Evolutionary conservation across 2,329 filamentous ascomycete genomes (phyloP).

Genomic region (Chaetomium strumarium): DNA sequence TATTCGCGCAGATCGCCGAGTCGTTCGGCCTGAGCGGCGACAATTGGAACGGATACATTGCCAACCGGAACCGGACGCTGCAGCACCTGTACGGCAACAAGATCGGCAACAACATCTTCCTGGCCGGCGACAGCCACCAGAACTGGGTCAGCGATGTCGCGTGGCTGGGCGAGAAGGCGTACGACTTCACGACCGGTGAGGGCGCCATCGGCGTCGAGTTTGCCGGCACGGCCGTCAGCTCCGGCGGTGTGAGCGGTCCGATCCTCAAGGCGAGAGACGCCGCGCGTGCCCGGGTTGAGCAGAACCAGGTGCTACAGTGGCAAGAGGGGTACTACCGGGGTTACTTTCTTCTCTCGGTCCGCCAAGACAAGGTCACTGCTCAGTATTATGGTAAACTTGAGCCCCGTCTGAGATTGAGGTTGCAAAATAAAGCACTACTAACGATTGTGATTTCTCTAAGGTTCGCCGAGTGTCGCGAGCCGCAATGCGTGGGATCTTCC

Average conservation of each 20-base stretch:
- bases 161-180: conserved; percentile 49
- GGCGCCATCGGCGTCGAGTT: conserved; percentile 58
- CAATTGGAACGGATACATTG: conserved; percentile 55
- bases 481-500: conserved; percentile 60
- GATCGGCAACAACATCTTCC: conserved; percentile 67
- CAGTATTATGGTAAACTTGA: conserved; percentile 50
- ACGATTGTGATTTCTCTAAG: not conserved
- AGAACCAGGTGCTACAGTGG: conserved; percentile 64
- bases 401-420: not conserved
- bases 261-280: conserved; percentile 53
- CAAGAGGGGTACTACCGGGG: conserved; percentile 67
- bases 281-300: conserved; percentile 37
- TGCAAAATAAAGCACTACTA: not conserved
- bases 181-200: conserved; percentile 46
- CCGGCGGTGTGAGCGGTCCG: conserved; percentile 30
- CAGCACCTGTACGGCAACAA: conserved; percentile 60
- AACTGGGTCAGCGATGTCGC: conserved; percentile 57
- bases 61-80: conserved; percentile 68
- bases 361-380: conserved; percentile 50
- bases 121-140: conserved; percentile 64
- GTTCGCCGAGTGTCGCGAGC: conserved; percentile 50
- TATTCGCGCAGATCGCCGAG: conserved; percentile 44
- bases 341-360: conserved; percentile 60
- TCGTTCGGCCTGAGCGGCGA: conserved; percentile 22
- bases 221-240: conserved; percentile 61